Evolutionary conservation across 2,329 filamentous ascomycete genomes (phyloP).

Genomic region (Microsporum canis): DNA sequence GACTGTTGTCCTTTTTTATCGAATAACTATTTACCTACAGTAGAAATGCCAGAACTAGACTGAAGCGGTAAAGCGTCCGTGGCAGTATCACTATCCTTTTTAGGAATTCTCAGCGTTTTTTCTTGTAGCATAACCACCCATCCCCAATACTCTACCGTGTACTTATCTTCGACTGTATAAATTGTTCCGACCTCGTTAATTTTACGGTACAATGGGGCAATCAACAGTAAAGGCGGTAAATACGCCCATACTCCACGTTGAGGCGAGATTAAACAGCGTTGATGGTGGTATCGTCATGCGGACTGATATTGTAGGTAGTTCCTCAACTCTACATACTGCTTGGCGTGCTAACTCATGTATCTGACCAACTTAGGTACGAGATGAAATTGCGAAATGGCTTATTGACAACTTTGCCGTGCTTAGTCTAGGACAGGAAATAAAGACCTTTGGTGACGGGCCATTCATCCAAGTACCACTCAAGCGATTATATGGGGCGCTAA

Average conservation of each 20-base stretch:
- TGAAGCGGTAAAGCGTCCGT: too few species aligned
- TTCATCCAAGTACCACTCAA: neutral
- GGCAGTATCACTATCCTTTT: too few species aligned
- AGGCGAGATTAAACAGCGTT: conserved; percentile 26
- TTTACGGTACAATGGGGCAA: neutral
- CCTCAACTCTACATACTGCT: neutral
- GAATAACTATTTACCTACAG: too few species aligned
- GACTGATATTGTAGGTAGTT: conserved; percentile 22
- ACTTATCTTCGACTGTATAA: too few species aligned
- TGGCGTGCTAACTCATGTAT: neutral
- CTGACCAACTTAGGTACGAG: conserved; percentile 21
- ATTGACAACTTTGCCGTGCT: conserved; percentile 24
- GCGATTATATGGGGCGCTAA: neutral
- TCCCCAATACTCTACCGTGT: too few species aligned
- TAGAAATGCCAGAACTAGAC: too few species aligned
- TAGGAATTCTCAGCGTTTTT: too few species aligned
- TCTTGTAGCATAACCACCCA: too few species aligned
- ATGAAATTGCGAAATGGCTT: conserved; percentile 30
- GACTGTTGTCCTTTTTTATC: too few species aligned
- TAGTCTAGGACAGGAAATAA: conserved; percentile 25
- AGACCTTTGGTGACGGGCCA: conserved; percentile 19
- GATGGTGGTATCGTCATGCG: conserved; percentile 20
- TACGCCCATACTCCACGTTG: conserved; percentile 30
- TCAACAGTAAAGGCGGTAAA: neutral
- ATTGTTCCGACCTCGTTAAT: neutral